phyloP scores from a whole-genome alignment of 2,329 filamentous ascomycete species.

The Lasiodiplodia hormozganensis region DNA sequence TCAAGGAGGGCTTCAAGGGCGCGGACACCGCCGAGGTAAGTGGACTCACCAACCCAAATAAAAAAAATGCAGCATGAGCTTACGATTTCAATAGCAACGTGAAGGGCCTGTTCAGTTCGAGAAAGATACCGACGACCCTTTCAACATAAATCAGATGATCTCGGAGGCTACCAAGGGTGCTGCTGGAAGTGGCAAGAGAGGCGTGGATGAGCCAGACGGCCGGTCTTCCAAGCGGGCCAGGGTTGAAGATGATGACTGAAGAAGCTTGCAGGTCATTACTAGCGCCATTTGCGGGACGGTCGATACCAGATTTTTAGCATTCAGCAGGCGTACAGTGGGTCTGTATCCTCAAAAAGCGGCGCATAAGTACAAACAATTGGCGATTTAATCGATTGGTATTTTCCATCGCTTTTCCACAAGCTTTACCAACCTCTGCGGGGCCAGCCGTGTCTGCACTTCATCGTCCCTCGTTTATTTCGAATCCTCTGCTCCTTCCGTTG shows the following conservation, averaged over 20 bases:
- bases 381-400: background rate
- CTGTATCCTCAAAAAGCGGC: background rate
- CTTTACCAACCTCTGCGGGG: too few relatives aligned
- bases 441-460: background rate
- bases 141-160: constrained; percentile 94
- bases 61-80: constrained; percentile 31
- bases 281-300: background rate
- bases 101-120: constrained; percentile 97
- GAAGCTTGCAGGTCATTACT: background rate
- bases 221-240: constrained; percentile 72
- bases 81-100: constrained; percentile 63
- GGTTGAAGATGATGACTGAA: constrained; percentile 71
- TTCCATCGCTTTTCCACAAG: background rate
- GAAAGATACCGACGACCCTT: constrained; percentile 85
- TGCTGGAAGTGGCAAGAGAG: constrained; percentile 71
- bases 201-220: constrained; percentile 69
- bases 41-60: constrained; percentile 22
- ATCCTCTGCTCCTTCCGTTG: background rate
- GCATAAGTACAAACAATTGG: constrained; percentile 7
- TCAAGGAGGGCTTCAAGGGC: constrained; percentile 86
- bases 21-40: constrained; percentile 79
- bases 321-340: background rate
- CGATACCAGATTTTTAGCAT: constrained; percentile 21
- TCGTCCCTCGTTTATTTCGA: background rate
- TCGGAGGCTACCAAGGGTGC: constrained; percentile 72